Percentiles rank a stretch among this genome's conserved stretches.
Evolutionary conservation across 768 basidiomycete species (phyloP).

Genomic region (Suillus plorans): DNA sequence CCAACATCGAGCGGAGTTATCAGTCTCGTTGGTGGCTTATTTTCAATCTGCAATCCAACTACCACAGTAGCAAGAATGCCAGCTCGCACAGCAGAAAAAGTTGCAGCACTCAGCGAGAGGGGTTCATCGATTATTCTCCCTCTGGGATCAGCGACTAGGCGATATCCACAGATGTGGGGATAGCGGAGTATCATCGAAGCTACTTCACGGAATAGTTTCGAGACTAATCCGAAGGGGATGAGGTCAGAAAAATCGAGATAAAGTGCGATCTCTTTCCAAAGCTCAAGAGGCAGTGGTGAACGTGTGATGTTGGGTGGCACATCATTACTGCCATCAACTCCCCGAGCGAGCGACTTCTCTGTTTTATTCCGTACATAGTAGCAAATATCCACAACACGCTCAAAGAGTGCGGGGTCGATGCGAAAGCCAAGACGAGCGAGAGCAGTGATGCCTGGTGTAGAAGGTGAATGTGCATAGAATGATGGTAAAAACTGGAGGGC

Average conservation of each 20-base stretch:
- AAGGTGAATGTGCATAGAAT: neutral
- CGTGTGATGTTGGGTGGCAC: neutral
- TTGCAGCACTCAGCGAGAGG: neutral
- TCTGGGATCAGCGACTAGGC: neutral
- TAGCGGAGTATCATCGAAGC: neutral
- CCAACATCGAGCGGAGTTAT: neutral
- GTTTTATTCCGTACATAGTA: neutral
- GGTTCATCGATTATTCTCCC: neutral
- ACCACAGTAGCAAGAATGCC: neutral
- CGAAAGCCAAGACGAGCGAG: slow-evolving; percentile 4
- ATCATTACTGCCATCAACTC: neutral
- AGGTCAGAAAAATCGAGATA: neutral
- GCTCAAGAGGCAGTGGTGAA: neutral
- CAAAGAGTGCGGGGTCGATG: slow-evolving; percentile 4
- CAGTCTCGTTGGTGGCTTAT: neutral
- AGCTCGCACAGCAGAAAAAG: neutral
- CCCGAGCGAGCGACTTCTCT: neutral
- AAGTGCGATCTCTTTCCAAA: neutral
- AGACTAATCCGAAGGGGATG: slow-evolving; percentile 1
- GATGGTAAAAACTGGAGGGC: slow-evolving; percentile 3
- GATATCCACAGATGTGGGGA: neutral
- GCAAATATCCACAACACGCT: neutral
- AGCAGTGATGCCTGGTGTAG: slow-evolving; percentile 6
- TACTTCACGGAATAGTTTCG: neutral
- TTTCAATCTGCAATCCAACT: neutral